Evolutionary conservation across 2,329 filamentous ascomycete genomes (phyloP).

Genomic region (Blumeria graminis): DNA sequence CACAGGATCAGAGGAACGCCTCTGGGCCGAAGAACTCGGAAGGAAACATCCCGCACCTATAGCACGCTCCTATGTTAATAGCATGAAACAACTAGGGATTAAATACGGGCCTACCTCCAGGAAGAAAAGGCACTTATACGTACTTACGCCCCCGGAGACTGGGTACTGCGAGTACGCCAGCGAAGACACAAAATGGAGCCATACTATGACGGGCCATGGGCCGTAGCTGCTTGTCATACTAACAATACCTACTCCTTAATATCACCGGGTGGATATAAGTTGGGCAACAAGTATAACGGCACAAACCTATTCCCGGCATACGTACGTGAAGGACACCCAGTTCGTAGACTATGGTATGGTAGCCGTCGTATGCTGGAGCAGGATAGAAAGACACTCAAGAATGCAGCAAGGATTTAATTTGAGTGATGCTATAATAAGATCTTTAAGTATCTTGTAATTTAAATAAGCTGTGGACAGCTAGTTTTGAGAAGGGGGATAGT

Average conservation of each 20-base stretch:
- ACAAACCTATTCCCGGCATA: slow-evolving; percentile 1
- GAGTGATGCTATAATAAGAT: no score
- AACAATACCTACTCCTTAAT: background rate
- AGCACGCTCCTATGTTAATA: background rate
- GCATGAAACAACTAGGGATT: background rate
- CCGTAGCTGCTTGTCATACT: background rate
- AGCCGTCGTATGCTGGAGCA: background rate
- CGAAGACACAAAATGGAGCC: background rate
- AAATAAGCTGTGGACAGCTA: no score
- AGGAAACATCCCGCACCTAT: background rate
- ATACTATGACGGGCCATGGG: no score
- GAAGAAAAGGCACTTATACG: background rate
- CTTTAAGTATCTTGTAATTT: no score
- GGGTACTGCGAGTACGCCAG: background rate
- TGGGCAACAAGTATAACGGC: background rate
- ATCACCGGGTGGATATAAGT: background rate
- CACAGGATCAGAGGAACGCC: background rate
- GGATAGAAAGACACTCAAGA: background rate
- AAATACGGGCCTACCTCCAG: background rate
- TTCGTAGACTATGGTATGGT: background rate
- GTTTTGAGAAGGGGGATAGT: no score
- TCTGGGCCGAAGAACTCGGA: background rate
- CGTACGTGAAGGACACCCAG: background rate
- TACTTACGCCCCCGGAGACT: background rate
- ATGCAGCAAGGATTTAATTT: no score